Evolutionary conservation across 2,329 filamentous ascomycete genomes (phyloP), one percentile per base, ranked within the genome.

Genomic region (Penicillium palitans): DNA sequence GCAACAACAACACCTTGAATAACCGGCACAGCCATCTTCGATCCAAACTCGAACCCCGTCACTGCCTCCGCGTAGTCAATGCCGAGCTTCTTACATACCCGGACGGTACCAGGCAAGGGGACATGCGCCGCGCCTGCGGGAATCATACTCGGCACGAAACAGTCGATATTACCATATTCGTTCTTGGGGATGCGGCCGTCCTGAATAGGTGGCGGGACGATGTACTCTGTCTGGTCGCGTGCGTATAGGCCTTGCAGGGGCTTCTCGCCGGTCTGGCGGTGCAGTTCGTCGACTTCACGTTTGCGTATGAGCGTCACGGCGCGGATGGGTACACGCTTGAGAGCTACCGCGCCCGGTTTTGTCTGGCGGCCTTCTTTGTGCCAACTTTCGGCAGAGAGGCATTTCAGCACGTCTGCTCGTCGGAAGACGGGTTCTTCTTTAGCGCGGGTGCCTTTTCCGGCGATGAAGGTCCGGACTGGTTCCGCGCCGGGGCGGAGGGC

Each of bases 31-130:
- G 95, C 95, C 83, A 95, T 93, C 60, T 95, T 89, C 67, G 95
- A 89, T 0, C 93, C 93, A 72, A 98, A 99, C 71, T 99, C 95
- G 72, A 99, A 99, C 1, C 91, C 95, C 0, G 93, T 93, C 2
- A 96, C 95, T 1, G 95, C 95, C 75, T 98, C 95, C 0, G 95
- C 95, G 67, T 88, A 96, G 70, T 97, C 92, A 39, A 98, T 89
- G 4, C 86, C 86, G 0, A 99, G 80, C 61, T 90, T 87, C 71
- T 90, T 91, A 74, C 93, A 97, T 1, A 97, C 84, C 48, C 88
- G 87, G 33, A 88, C 87, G 0, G 88, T 89, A 0, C 91, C 91
- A 46, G 88, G 85, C 54, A 88, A 87, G 0, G 91, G 91, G 2
- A 98, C 82, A 72, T 99, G 95, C 0, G 90, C 84, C 2, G 93